phyloP scores from a whole-genome alignment of 1,284 basidiomycete species.

The Ganoderma lucidum region DNA sequence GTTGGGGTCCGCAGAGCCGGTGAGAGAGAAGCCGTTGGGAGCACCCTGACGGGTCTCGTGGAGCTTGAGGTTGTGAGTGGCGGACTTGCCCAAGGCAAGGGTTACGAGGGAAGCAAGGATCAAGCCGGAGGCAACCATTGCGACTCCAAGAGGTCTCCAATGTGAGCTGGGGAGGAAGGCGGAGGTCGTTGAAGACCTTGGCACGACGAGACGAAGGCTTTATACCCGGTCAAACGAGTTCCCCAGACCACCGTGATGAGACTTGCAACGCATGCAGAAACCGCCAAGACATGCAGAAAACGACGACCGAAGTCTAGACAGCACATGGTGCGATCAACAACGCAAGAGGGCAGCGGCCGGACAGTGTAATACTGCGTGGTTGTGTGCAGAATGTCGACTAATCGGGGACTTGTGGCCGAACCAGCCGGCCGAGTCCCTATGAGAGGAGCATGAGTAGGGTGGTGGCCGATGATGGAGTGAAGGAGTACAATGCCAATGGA shows the following conservation, averaged over 20 bases:
- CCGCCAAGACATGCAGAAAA: background rate
- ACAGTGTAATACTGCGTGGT: background rate
- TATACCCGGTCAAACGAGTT: background rate
- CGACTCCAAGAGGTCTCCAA: background rate
- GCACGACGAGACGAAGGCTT: no score
- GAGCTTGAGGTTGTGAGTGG: no score
- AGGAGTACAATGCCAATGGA: background rate
- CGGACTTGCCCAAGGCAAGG: no score
- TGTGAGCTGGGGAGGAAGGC: no score
- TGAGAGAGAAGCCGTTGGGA: no score
- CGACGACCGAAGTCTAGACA: background rate
- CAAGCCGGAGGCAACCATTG: slow-evolving; percentile 21
- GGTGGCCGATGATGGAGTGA: background rate
- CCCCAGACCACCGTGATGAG: background rate
- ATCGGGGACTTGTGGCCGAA: background rate
- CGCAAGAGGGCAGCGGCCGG: background rate
- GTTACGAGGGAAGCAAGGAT: no score
- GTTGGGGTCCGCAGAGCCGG: no score
- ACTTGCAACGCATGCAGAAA: background rate
- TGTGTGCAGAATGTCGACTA: background rate
- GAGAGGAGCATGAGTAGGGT: background rate
- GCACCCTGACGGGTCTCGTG: no score
- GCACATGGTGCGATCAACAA: background rate
- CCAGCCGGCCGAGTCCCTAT: background rate
- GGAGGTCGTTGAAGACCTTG: no score